A percentile compares a stretch with the other conserved stretches of the same genome.
Evolutionary conservation across 345 rosid species (phyloP).

Genomic region (Arabis hirsuta): DNA sequence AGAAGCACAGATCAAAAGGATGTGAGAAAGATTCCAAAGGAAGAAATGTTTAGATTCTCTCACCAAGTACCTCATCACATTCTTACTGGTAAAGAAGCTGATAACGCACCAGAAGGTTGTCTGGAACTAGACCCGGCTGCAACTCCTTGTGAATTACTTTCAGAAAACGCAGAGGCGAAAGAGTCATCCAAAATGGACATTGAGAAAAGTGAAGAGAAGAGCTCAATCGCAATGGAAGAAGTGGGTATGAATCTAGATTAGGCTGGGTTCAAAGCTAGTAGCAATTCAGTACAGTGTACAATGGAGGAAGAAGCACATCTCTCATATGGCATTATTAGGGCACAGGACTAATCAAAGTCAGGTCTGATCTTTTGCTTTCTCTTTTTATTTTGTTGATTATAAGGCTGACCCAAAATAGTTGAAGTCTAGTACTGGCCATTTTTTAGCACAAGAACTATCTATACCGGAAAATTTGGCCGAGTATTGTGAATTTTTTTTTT

Average conservation of each 20-base stretch:
- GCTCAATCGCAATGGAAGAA: conserved; percentile 19
- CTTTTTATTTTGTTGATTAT: conserved; percentile 10
- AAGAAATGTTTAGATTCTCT: conserved; percentile 91
- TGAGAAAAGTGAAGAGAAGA: conserved; percentile 24
- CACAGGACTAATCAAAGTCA: conserved; percentile 35
- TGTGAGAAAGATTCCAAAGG: conserved; percentile 57
- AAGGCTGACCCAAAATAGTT: conserved; percentile 35
- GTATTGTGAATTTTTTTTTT: conserved; percentile 12
- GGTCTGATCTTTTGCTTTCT: conserved; percentile 30
- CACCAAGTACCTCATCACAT: conserved; percentile 83
- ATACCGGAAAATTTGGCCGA: conserved; percentile 10
- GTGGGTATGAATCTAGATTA: conserved; percentile 28
- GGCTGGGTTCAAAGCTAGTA: conserved; percentile 15
- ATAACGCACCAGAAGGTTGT: conserved; percentile 63
- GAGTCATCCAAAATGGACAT: conserved; percentile 11
- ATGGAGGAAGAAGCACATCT: conserved; percentile 35
- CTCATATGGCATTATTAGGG: conserved; percentile 33
- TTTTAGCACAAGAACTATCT: conserved; percentile 34
- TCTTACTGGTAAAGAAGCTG: conserved; percentile 83
- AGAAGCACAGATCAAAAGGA: conserved; percentile 51
- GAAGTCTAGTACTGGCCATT: conserved; percentile 19
- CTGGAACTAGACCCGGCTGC: conserved; percentile 97
- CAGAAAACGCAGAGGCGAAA: conserved; percentile 28
- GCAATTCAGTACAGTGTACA: conserved; percentile 38
- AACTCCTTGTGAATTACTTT: conserved; percentile 65